Percentiles rank a stretch among this genome's conserved stretches.
phyloP scores from a whole-genome alignment of 805 yeast species.

The Limtongia smithiae region DNA sequence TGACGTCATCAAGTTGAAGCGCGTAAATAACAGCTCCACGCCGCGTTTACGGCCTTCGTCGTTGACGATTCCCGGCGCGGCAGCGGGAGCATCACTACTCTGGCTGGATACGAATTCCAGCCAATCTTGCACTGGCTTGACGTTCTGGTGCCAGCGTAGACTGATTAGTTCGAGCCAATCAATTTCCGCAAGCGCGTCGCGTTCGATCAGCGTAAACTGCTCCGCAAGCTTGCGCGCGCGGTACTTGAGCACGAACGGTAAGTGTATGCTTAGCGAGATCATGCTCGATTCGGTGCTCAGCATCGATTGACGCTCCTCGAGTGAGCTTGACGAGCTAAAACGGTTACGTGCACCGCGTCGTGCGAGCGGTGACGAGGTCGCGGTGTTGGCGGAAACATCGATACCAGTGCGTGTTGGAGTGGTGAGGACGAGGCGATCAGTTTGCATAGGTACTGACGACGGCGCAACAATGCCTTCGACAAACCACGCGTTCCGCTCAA shows the following conservation, averaged over 20 bases:
- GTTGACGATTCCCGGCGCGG: too few relatives aligned
- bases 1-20: constrained; percentile 81
- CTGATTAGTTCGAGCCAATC: constrained; percentile 91
- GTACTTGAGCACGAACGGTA: constrained; percentile 76
- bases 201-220: constrained; percentile 83
- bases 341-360: too few relatives aligned
- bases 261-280: constrained; percentile 45
- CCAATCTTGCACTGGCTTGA: constrained; percentile 79
- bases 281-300: constrained; percentile 17
- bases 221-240: constrained; percentile 64
- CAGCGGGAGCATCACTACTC: too few relatives aligned
- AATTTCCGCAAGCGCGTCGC: constrained; percentile 74
- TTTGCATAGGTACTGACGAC: constrained; percentile 12
- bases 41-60: constrained; percentile 55
- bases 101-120: constrained; percentile 63
- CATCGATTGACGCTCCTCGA: neutral
- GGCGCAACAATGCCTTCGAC: constrained; percentile 5
- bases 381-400: too few relatives aligned
- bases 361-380: neutral
- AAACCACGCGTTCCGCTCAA: constrained; percentile 19
- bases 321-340: neutral
- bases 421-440: neutral
- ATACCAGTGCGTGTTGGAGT: neutral
- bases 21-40: constrained; percentile 71
- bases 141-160: constrained; percentile 63